phyloP scores from a whole-genome alignment of 2,329 filamentous ascomycete genomes.

The Rutstroemia sp. region DNA sequence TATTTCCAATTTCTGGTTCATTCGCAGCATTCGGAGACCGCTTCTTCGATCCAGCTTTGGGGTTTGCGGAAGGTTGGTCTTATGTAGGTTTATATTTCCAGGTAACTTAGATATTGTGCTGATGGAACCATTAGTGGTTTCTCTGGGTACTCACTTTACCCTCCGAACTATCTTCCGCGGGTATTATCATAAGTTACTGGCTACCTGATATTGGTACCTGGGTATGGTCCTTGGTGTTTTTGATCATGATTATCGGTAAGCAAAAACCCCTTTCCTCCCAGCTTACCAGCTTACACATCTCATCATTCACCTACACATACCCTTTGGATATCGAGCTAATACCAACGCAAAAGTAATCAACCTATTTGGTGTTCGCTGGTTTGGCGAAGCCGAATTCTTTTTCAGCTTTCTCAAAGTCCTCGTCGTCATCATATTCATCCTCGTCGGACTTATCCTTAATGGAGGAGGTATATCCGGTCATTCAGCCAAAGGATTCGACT shows the following conservation, averaged over 20 bases:
- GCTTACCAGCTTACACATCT: not conserved
- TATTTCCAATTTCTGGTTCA: conserved; percentile 37
- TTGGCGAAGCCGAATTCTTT: conserved; percentile 79
- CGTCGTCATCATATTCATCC: conserved; percentile 62
- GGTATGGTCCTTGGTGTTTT: not conserved
- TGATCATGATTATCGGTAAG: not conserved
- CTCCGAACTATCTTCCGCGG: not conserved
- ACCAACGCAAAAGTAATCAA: conserved; percentile 42
- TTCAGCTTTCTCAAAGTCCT: conserved; percentile 66
- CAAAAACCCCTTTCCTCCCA: not conserved
- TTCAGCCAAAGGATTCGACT: not conserved
- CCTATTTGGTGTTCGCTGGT: conserved; percentile 63
- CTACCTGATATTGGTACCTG: not conserved
- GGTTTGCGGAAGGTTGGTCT: conserved; percentile 50
- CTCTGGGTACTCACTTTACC: conserved; percentile 1
- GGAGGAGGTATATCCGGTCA: not conserved
- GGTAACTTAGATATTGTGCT: not conserved
- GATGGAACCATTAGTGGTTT: not conserved
- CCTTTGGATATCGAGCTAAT: not conserved
- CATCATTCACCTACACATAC: not conserved
- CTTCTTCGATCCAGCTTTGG: conserved; percentile 64
- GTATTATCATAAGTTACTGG: conserved; percentile 3
- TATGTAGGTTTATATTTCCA: conserved; percentile 15
- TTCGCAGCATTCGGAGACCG: conserved; percentile 65
- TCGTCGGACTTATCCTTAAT: conserved; percentile 41